Base-by-base conservation (phyloP, 176 grass and related monocot species). In the Cenchrus purpureus region DNA sequence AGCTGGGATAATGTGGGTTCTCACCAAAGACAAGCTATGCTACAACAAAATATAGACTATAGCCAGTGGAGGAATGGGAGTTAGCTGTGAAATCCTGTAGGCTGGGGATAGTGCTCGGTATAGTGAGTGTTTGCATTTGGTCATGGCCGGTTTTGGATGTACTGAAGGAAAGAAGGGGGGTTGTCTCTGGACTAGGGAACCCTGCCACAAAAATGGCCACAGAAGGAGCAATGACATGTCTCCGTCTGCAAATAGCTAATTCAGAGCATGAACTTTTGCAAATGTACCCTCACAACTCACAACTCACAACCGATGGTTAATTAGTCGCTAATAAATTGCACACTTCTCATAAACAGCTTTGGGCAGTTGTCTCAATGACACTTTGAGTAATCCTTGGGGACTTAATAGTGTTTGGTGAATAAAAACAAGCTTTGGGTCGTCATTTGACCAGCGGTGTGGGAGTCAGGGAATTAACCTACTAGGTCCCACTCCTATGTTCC, bases 151-250 rank as follows among this genome's bases (percentile, higher is more conserved):
- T 92, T 90, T 89, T 87, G 89, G 89, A 89, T 57, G 83, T 81
- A 87, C 86, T 83, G 85, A 84, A 85, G 82, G 86, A 89, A 81
- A 92, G 61, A 65, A 80, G 91, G 91, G 40, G 67, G 32, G 1
- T 68, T 95, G 91, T 95, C 88, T 83, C 80, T 89, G 87, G 87
- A 91, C 75, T 81, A 84, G 94, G 94, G 70, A 91, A 95, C 84
- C 77, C 91, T 87, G 86, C 88, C 94, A 82, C 68, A 83, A 79
- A 92, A 87, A 59, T 92, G 72, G 93, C 91, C 90, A 91, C 79
- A 95, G 80, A 95, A 91, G 65, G 68, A 84, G 88, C 82, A 85
- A 91, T 74, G 88, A 76, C 48, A 74, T 93, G 88, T 95, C 88
- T 77, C 86, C 56, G 88, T 90, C 83, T 85, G 90, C 74, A 82